Evolutionary conservation across 352 stramenopile species (phyloP).

Genomic region (Salisapilia sapeloensis): DNA sequence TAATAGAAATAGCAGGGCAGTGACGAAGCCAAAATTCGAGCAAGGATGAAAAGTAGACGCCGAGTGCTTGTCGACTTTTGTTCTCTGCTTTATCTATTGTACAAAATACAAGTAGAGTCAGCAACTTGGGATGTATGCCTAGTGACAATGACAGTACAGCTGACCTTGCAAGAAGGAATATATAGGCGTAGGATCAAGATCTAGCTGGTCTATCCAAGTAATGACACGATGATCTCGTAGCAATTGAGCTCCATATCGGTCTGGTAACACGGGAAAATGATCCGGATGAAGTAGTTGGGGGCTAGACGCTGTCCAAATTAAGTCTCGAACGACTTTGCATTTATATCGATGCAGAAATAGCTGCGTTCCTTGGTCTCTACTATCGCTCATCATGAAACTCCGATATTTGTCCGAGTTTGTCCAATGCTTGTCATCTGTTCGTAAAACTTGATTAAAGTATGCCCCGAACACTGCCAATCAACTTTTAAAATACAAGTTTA

Average conservation of each 20-base stretch:
- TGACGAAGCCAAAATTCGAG: constrained; percentile 52
- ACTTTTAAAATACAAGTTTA: too few species aligned
- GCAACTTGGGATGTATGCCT: background rate
- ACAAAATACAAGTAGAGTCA: constrained; percentile 1
- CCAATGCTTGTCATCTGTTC: too few species aligned
- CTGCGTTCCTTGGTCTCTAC: too few species aligned
- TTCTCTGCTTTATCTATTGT: constrained; percentile 14
- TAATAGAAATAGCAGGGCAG: constrained; percentile 19
- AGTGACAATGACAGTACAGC: background rate
- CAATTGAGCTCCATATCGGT: constrained; percentile 11
- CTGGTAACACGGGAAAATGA: constrained; percentile 25
- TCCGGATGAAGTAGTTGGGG: constrained; percentile 26
- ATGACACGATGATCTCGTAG: constrained; percentile 11
- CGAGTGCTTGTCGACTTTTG: constrained; percentile 18
- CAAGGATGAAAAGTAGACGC: constrained; percentile 53
- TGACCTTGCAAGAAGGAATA: constrained; percentile 30
- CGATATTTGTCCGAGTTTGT: too few species aligned
- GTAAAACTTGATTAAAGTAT: too few species aligned
- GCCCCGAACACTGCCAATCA: too few species aligned
- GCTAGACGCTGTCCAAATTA: constrained; percentile 42
- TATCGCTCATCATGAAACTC: too few species aligned
- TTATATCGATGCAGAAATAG: too few species aligned
- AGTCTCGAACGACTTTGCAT: constrained; percentile 45
- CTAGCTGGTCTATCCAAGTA: constrained; percentile 25
- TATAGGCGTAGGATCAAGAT: constrained; percentile 21